phyloP scores from a whole-genome alignment of 352 stramenopile species.

The Globisporangium radiosum region DNA sequence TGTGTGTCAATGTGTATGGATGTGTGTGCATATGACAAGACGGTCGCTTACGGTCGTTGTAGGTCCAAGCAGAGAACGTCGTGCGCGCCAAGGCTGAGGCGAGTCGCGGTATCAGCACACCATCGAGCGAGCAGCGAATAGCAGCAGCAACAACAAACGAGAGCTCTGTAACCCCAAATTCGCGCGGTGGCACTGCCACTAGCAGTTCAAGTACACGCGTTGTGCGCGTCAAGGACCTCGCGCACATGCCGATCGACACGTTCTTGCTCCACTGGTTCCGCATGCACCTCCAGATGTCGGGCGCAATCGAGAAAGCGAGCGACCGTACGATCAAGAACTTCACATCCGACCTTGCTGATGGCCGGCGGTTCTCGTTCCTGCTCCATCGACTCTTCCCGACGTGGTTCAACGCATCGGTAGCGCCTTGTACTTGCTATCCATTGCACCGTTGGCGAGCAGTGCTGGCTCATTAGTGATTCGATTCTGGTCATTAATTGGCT shows the following conservation, averaged over 20 bases:
- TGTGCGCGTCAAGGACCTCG: slow-evolving; percentile 55
- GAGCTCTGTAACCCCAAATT: background rate
- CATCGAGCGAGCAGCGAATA: background rate
- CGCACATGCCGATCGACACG: slow-evolving; percentile 64
- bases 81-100: slow-evolving; percentile 34
- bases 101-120: background rate
- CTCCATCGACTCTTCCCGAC: slow-evolving; percentile 68
- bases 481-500: background rate
- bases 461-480: too few relatives aligned
- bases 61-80: slow-evolving; percentile 60
- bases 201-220: slow-evolving; percentile 14
- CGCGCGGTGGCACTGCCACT: slow-evolving; percentile 6
- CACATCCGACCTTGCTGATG: slow-evolving; percentile 59
- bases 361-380: slow-evolving; percentile 57
- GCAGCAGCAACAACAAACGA: background rate
- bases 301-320: slow-evolving; percentile 48
- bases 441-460: background rate
- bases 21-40: too few relatives aligned
- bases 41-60: too few relatives aligned
- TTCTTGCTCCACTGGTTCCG: slow-evolving; percentile 73
- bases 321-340: slow-evolving; percentile 79
- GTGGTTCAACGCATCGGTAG: slow-evolving; percentile 60
- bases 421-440: background rate
- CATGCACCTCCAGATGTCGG: slow-evolving; percentile 64
- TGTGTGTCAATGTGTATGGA: background rate